These are phyloP conservation scores for Crithidia sp. DNA, from an alignment of 208 protist genomes.

Conservation along the genomic window DNA sequence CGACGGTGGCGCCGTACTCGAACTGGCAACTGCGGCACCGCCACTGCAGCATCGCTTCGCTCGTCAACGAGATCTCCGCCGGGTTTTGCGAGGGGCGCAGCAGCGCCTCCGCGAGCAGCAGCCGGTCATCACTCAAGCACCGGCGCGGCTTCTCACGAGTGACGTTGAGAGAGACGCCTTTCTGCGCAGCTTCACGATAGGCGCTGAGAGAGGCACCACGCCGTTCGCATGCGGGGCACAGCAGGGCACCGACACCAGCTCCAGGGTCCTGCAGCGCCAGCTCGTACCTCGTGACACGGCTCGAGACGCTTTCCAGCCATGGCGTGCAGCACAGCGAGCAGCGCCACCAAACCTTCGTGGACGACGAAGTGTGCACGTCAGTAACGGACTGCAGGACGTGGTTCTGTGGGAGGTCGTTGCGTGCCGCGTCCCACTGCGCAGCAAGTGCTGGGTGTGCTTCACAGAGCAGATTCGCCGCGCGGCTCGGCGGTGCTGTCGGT, in stretches of 20 bases:
- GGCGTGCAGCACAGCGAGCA: constrained; percentile 58
- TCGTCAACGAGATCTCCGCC: constrained; percentile 42
- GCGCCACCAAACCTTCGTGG: constrained; percentile 59
- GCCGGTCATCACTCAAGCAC: constrained; percentile 49
- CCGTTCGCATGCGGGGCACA: constrained; percentile 72
- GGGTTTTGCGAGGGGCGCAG: constrained; percentile 69
- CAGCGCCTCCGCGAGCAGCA: constrained; percentile 58
- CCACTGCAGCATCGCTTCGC: constrained; percentile 63
- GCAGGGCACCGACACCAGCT: constrained; percentile 8
- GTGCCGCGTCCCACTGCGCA: constrained; percentile 67
- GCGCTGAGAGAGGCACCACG: constrained; percentile 24
- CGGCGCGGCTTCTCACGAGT: constrained; percentile 5
- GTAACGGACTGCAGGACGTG: constrained; percentile 48
- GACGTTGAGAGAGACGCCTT: not conserved
- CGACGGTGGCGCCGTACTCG: constrained; percentile 57
- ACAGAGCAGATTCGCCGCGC: constrained; percentile 11
- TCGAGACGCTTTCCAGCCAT: constrained; percentile 68
- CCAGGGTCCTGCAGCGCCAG: constrained; percentile 8
- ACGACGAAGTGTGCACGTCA: constrained; percentile 47
- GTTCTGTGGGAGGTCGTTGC: constrained; percentile 56
- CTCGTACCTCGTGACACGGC: constrained; percentile 50
- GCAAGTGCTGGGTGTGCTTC: constrained; percentile 55
- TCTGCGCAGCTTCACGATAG: not conserved
- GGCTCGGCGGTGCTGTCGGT: not conserved
- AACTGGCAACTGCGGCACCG: constrained; percentile 63